Evolutionary conservation across 306 rosid species (phyloP), one percentile per base, ranked within the genome.

Genomic region (Sechiopsis laciniata): DNA sequence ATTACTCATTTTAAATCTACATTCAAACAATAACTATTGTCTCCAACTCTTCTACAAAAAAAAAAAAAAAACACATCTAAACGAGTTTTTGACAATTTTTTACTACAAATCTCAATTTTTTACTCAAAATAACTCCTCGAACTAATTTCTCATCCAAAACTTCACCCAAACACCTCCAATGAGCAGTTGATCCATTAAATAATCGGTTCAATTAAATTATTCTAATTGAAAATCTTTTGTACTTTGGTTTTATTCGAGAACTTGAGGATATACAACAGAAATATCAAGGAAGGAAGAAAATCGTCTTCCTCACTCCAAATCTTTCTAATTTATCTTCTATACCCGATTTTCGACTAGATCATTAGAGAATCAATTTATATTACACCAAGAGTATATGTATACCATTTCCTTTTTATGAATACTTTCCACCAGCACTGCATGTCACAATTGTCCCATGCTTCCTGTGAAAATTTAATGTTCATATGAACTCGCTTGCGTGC

Each of bases 401-500:
- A 67, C 56, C 55, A 20, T 67, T 67, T 48, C 40, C 37, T 67
- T 46, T 67, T 67, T 46, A 37, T 67, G 53, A 45, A 67, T 45
- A 21, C 9, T 67, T 67, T 13, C 73, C 40, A 46, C 29, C 17
- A 17, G 4, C 73, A 67, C 5, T 64, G 50, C 6, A 61, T 61
- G 20, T 61, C 51, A 62, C 69, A 35, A 7, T 13, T 19, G 37
- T 65, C n/a, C 71, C 71, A 12, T 67, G 35, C 46, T 42, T 67
- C 37, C 52, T 20, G 73, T 46, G 35, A 19, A 67, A 46, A 17
- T 42, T 11, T 12, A 7, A 21, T 66, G 26, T 82, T 84, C 81
- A 87, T n/a, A 77, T 66, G 85, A 75, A 67, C 72, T 89, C 91
- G 84, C 74, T 83, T 87, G 48, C 91, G 86, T 64, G 99, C 99